Conservation (phyloP, 148 eudicot species). For the Heliamphora exappendiculata region DNA sequence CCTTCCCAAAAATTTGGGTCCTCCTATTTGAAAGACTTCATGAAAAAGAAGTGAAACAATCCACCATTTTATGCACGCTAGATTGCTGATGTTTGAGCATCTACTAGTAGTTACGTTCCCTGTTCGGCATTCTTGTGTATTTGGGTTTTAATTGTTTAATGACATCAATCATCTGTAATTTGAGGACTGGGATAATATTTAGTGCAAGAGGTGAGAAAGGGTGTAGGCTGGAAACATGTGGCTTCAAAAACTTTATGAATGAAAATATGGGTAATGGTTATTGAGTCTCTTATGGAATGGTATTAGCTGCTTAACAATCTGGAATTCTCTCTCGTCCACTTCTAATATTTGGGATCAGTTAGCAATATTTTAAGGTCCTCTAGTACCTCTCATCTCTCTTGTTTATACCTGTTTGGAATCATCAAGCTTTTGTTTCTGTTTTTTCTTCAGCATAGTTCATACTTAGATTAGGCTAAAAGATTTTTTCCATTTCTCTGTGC, state of each 20-base stretch:
- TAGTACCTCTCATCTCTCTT: conserved; percentile 1
- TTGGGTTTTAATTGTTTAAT: background rate
- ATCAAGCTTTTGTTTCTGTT: background rate
- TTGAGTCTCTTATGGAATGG: background rate
- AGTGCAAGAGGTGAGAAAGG: background rate
- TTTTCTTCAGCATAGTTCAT: background rate
- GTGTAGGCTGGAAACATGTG: background rate
- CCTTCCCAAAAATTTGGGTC: background rate
- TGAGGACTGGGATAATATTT: background rate
- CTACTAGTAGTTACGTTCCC: background rate
- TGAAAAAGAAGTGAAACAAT: background rate
- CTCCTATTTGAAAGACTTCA: background rate
- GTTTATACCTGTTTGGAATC: conserved; percentile 1
- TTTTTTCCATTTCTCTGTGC: conserved; percentile 23
- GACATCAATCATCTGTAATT: background rate
- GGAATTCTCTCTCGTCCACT: conserved; percentile 1
- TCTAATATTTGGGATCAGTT: background rate
- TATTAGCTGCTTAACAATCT: background rate
- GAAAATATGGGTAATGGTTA: background rate
- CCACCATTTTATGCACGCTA: background rate
- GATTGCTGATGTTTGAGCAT: background rate
- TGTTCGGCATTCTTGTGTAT: background rate
- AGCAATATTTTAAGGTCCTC: background rate
- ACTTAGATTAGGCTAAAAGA: background rate
- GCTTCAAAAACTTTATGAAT: background rate